Conservation (phyloP, 1,284 basidiomycete genomes). For the Rhodotorula mucilaginosa region DNA sequence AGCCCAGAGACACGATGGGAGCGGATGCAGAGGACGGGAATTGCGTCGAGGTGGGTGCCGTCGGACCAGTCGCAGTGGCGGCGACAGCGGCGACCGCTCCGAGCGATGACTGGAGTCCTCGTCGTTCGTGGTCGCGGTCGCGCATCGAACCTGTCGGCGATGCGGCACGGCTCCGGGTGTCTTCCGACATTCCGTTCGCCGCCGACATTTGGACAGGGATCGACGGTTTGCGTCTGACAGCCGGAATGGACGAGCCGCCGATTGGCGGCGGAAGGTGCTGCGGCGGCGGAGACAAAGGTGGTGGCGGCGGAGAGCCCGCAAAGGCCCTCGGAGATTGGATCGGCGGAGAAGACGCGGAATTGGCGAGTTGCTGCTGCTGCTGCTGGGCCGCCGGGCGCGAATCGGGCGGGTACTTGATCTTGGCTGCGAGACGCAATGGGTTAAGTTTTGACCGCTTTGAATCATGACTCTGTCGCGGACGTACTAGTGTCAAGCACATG, state of each 20-base stretch:
- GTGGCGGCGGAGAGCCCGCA: background rate
- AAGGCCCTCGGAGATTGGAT: background rate
- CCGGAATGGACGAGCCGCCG: background rate
- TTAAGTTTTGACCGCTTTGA: too few species aligned
- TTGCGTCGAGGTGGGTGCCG: background rate
- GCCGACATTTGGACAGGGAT: conserved; percentile 19
- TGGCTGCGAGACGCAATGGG: conserved; percentile 56
- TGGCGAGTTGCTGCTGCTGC: background rate
- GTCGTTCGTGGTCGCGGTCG: background rate
- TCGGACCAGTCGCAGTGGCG: background rate
- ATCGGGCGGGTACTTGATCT: conserved; percentile 88
- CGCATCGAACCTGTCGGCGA: conserved; percentile 19
- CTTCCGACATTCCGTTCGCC: background rate
- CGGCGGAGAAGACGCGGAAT: background rate
- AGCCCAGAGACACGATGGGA: background rate
- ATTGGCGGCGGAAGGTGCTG: background rate
- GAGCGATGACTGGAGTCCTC: conserved; percentile 7
- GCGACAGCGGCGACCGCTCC: background rate
- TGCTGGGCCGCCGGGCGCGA: conserved; percentile 48
- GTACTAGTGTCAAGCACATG: conserved; percentile 90
- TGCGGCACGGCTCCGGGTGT: conserved; percentile 17
- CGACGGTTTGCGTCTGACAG: conserved; percentile 43
- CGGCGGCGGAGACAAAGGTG: background rate
- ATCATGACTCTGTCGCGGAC: conserved; percentile 46
- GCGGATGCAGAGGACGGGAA: background rate